Evolutionary conservation across 331 rosid genomes (phyloP), one percentile per base, ranked within the genome.

Genomic region (Malus hybrid): DNA sequence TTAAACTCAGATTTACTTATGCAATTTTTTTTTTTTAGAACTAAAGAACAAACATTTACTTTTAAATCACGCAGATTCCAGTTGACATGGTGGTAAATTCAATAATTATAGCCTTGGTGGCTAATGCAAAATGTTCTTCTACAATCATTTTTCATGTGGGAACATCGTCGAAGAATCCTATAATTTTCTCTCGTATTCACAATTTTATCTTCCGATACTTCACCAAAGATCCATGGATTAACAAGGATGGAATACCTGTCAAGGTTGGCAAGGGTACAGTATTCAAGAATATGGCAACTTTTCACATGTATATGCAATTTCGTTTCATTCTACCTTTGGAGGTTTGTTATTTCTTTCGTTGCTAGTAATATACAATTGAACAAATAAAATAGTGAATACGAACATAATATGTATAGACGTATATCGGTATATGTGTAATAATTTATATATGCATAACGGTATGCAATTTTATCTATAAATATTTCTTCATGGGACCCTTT

Each of bases 21-120:
- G 46, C 46, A 54, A 52, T 4, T n/a, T 39, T 3, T 3, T 3
- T 44, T 44, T 44, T 3, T 5, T 44, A 44, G 50, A 44, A 44
- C 52, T 46, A 46, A 46, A 46, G 52, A 13, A 13, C 52, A 46
- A 46, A 13, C 52, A 10, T 12, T 24, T 62, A 12, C 11, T 33
- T 34, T 36, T 22, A n/a, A 12, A 16, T 1, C n/a, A 39, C 28
- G 29, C 82, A 93, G 96, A 85, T 89, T 36, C 98, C 96, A 0
- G 98, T 89, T 1, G 98, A 93, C 27, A 85, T 91, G 89, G 91
- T 89, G 79, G 93, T 91, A 68, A 90, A 88, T 76, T 77, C 92
- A n/a, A 93, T 89, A 1, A 14, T 91, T 2, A 85, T 83, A 72
- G 80, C 87, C 0, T 89, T 88, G 88, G 78, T 64, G 60, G 88